A percentile compares a stretch with the other conserved stretches of the same genome.
phyloP scores from a whole-genome alignment of 2,329 filamentous ascomycete species.

The Calonectria ilicicola region DNA sequence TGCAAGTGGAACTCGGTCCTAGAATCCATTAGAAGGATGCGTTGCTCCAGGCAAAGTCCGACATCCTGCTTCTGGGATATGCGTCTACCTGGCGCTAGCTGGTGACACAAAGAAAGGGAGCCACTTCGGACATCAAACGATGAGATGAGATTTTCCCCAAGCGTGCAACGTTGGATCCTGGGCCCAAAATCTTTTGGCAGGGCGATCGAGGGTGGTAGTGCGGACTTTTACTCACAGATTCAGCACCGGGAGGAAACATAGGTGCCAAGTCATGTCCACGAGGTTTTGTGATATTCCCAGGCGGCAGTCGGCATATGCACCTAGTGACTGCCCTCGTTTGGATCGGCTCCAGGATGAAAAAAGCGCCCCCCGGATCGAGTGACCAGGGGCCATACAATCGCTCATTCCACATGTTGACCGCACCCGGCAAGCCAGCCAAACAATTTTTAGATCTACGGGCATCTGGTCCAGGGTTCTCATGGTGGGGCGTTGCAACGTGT shows the following conservation, averaged over 20 bases:
- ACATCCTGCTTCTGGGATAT: slow-evolving; percentile 12
- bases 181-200: slow-evolving; percentile 14
- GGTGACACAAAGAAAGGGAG: slow-evolving; percentile 29
- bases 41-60: slow-evolving; percentile 9
- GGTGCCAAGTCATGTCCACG: slow-evolving; percentile 33
- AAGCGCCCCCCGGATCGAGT: slow-evolving; percentile 23
- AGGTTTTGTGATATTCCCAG: slow-evolving; percentile 36
- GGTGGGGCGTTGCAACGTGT: slow-evolving; percentile 27
- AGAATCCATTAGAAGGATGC: slow-evolving; percentile 20
- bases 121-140: slow-evolving; percentile 32
- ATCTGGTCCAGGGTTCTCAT: slow-evolving; percentile 19
- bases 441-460: slow-evolving; percentile 23
- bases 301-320: neutral
- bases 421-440: slow-evolving; percentile 28
- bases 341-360: slow-evolving; percentile 30
- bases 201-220: slow-evolving; percentile 16
- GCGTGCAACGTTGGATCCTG: slow-evolving; percentile 32
- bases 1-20: slow-evolving; percentile 34
- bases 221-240: slow-evolving; percentile 28
- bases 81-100: slow-evolving; percentile 25
- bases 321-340: neutral
- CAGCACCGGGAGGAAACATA: slow-evolving; percentile 38
- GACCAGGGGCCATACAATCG: slow-evolving; percentile 30
- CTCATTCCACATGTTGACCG: slow-evolving; percentile 15
- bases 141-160: slow-evolving; percentile 37